Evolutionary conservation across 2,329 filamentous ascomycete species (phyloP).

Genomic region (Lachnum nothofagi): DNA sequence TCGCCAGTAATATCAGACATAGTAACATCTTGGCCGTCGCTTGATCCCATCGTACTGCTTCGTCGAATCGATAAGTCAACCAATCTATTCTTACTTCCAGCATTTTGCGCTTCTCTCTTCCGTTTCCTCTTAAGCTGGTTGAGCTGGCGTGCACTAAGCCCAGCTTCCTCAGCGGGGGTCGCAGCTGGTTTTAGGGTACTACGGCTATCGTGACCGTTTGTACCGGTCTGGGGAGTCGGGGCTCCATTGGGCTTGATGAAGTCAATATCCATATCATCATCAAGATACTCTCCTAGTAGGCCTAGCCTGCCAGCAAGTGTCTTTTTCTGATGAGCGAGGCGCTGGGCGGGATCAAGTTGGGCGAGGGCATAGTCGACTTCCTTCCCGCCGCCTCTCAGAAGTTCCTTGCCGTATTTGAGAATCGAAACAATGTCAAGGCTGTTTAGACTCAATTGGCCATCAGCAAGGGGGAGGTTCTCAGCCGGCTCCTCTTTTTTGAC

Average conservation of each 20-base stretch:
- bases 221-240: slow-evolving; percentile 13
- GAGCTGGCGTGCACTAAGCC: slow-evolving; percentile 84
- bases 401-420: slow-evolving; percentile 74
- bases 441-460: slow-evolving; percentile 64
- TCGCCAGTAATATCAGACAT: slow-evolving; percentile 59
- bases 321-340: slow-evolving; percentile 84
- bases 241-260: slow-evolving; percentile 33
- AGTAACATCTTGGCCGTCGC: slow-evolving; percentile 26
- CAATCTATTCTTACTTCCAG: slow-evolving; percentile 82
- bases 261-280: slow-evolving; percentile 73
- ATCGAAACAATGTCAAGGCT: slow-evolving; percentile 74
- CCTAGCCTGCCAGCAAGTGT: slow-evolving; percentile 77
- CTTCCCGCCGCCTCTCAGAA: slow-evolving; percentile 75
- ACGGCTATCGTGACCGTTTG: slow-evolving; percentile 39
- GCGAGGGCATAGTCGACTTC: slow-evolving; percentile 81
- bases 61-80: slow-evolving; percentile 74
- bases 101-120: slow-evolving; percentile 82
- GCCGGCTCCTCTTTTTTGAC: slow-evolving; percentile 59
- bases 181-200: slow-evolving; percentile 35
- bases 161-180: slow-evolving; percentile 54
- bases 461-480: slow-evolving; percentile 38
- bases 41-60: slow-evolving; percentile 21
- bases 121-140: slow-evolving; percentile 93
- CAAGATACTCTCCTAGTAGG: slow-evolving; percentile 74
- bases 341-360: slow-evolving; percentile 71